Evolutionary conservation across 106 monocot species (phyloP).

Genomic region (Triglochin maritima): DNA sequence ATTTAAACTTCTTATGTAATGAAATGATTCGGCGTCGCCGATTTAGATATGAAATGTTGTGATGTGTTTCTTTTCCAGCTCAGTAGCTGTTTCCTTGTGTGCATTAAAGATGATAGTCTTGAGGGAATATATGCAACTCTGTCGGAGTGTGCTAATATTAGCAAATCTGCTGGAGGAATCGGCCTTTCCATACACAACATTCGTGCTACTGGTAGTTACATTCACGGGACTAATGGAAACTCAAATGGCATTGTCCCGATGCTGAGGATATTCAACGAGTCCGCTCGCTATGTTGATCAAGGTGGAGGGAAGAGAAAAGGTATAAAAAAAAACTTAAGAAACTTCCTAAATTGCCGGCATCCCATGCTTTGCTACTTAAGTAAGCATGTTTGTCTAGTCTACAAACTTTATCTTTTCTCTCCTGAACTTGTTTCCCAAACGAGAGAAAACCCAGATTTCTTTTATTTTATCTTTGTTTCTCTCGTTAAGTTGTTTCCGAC

Average conservation of each 20-base stretch:
- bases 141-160: slow-evolving; percentile 15
- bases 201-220: slow-evolving; percentile 17
- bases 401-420: slow-evolving; percentile 1
- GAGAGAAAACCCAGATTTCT: too few species aligned
- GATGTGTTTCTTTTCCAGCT: slow-evolving; percentile 30
- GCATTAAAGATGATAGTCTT: slow-evolving; percentile 98
- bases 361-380: too few species aligned
- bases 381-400: background rate
- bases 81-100: slow-evolving; percentile 91
- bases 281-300: slow-evolving; percentile 23
- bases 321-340: background rate
- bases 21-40: background rate
- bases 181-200: slow-evolving; percentile 17
- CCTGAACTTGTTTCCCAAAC: background rate
- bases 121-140: slow-evolving; percentile 34
- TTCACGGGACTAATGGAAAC: slow-evolving; percentile 19
- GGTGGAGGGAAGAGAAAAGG: slow-evolving; percentile 23
- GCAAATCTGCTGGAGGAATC: slow-evolving; percentile 20
- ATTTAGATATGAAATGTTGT: background rate
- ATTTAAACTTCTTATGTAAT: background rate
- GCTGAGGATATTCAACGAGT: slow-evolving; percentile 16
- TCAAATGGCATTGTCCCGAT: slow-evolving; percentile 21
- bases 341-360: background rate
- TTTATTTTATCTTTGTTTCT: background rate
- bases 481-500: background rate